phyloP scores from a whole-genome alignment of 2,329 filamentous ascomycete genomes.

The Alternaria ethzedia region DNA sequence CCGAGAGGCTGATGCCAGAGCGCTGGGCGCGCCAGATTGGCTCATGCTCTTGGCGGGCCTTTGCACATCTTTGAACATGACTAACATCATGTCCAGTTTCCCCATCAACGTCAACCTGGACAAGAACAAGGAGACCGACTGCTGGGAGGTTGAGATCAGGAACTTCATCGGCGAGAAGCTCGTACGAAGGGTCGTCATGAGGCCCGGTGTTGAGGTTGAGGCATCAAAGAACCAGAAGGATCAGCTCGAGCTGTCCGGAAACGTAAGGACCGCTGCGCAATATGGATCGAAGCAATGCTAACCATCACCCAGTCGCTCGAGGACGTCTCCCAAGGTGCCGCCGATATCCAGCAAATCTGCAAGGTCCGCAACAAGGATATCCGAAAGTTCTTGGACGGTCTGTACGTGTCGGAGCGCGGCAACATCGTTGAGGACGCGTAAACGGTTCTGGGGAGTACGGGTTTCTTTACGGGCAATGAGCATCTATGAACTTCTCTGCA shows the following conservation, averaged over 20 bases:
- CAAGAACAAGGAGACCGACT: constrained; percentile 89
- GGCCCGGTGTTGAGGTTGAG: constrained; percentile 87
- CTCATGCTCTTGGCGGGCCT: not conserved
- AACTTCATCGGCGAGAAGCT: constrained; percentile 86
- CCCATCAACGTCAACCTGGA: constrained; percentile 99
- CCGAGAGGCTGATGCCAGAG: not conserved
- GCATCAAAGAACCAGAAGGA: constrained; percentile 94
- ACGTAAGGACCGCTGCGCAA: constrained; percentile 55
- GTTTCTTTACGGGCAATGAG: constrained; percentile 51
- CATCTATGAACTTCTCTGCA: constrained; percentile 51
- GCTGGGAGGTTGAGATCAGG: constrained; percentile 96
- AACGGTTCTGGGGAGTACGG: constrained; percentile 41
- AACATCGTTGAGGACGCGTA: constrained; percentile 77
- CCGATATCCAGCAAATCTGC: constrained; percentile 99
- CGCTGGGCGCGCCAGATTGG: not conserved
- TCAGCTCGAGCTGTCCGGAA: constrained; percentile 90
- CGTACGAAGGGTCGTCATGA: constrained; percentile 89
- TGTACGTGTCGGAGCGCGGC: constrained; percentile 99
- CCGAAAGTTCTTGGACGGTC: constrained; percentile 98
- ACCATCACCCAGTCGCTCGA: constrained; percentile 70
- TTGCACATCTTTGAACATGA: not conserved
- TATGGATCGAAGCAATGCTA: constrained; percentile 17
- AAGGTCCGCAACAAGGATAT: constrained; percentile 99
- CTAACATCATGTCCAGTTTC: constrained; percentile 62
- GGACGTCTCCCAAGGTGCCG: constrained; percentile 95